Evolutionary conservation across 768 basidiomycete genomes (phyloP).

Genomic region (Rhizopogon vesiculosus): DNA sequence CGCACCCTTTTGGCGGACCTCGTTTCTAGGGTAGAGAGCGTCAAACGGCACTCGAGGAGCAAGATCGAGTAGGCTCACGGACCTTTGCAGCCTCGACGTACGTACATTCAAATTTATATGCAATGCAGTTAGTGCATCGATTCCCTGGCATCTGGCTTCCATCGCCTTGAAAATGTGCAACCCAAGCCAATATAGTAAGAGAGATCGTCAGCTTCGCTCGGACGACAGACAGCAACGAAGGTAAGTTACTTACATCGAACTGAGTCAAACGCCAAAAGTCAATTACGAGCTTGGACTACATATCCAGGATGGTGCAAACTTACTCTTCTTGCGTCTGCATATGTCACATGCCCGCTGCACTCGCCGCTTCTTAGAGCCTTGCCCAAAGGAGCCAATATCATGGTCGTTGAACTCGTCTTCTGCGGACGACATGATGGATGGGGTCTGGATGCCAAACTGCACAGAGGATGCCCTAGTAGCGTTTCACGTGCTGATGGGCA

Average conservation of each 20-base stretch:
- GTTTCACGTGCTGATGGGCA: neutral
- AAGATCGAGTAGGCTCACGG: slow-evolving; percentile 2
- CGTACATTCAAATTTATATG: slow-evolving; percentile 45
- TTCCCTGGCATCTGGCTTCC: slow-evolving; percentile 55
- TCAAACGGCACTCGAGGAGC: neutral
- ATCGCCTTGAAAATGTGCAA: slow-evolving; percentile 37
- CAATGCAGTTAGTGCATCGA: slow-evolving; percentile 52
- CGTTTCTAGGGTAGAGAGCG: slow-evolving; percentile 29
- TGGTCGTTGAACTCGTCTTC: slow-evolving; percentile 57
- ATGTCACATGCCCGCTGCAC: slow-evolving; percentile 80
- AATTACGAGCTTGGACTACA: neutral
- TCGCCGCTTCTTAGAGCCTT: slow-evolving; percentile 57
- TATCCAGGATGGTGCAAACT: slow-evolving; percentile 13
- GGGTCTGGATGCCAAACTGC: neutral
- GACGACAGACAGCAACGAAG: neutral
- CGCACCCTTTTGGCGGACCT: slow-evolving; percentile 33
- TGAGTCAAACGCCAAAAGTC: slow-evolving; percentile 20
- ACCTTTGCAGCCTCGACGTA: slow-evolving; percentile 56
- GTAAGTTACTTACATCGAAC: slow-evolving; percentile 54
- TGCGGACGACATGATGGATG: slow-evolving; percentile 51
- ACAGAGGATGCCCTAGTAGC: neutral
- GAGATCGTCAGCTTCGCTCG: neutral
- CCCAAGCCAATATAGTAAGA: neutral
- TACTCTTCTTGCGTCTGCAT: slow-evolving; percentile 82
- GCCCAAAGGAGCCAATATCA: slow-evolving; percentile 24